Conservation (phyloP, 345 rosid species). For the Lagerstroemia speciosa region DNA sequence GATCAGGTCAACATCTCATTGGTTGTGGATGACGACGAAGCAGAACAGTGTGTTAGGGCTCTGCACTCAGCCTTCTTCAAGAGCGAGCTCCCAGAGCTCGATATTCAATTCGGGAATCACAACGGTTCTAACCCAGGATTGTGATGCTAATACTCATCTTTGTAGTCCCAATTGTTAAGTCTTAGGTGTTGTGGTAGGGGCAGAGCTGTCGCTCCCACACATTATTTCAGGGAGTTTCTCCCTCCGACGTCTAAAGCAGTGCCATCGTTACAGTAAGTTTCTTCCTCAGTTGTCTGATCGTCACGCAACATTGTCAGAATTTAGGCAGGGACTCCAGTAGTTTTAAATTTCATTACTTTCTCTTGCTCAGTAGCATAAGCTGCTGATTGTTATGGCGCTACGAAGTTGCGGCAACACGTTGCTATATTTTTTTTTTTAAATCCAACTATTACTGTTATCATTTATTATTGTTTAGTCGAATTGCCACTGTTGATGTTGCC, state of each 20-base stretch:
- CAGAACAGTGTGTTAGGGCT: conserved; percentile 77
- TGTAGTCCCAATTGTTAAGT: background rate
- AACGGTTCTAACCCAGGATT: conserved; percentile 29
- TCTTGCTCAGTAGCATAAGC: background rate
- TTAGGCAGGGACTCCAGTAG: background rate
- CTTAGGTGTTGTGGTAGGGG: background rate
- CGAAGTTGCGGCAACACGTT: background rate
- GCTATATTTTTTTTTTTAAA: no score
- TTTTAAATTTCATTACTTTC: background rate
- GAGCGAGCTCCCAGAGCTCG: conserved; percentile 30
- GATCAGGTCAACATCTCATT: conserved; percentile 81
- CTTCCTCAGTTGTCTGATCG: background rate
- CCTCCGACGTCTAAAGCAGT: background rate
- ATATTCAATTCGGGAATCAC: conserved; percentile 17
- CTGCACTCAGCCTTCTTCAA: conserved; percentile 76
- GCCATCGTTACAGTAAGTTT: no score
- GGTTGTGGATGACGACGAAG: conserved; percentile 74
- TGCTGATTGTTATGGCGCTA: background rate
- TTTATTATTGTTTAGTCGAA: no score
- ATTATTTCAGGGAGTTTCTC: background rate
- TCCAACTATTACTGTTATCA: no score
- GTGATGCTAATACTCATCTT: background rate
- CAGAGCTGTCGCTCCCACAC: background rate
- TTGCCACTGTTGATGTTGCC: no score
- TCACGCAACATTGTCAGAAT: no score